phyloP scores from a whole-genome alignment of 208 protist genomes.

The Wallacemonas collosoma region DNA sequence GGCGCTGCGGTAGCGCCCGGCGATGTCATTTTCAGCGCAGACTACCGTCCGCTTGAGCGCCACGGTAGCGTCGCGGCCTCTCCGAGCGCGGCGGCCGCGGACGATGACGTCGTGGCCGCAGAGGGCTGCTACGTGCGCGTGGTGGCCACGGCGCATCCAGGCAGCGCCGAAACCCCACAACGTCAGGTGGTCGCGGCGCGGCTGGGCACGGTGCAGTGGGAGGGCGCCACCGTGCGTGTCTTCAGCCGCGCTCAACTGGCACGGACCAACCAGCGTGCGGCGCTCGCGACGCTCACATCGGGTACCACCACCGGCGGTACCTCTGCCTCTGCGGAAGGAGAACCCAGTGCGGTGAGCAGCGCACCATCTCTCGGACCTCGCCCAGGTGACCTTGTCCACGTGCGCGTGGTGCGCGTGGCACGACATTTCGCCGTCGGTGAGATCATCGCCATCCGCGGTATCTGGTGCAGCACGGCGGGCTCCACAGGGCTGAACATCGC shows the following conservation, averaged over 20 bases:
- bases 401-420: constrained; percentile 61
- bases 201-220: constrained; percentile 77
- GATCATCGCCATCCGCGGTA: constrained; percentile 70
- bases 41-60: not conserved
- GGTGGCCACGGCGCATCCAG: constrained; percentile 14
- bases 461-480: constrained; percentile 56
- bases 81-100: not conserved
- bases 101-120: constrained; percentile 36
- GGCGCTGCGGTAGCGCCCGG: constrained; percentile 45
- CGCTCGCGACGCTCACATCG: not conserved
- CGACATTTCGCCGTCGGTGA: constrained; percentile 64
- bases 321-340: constrained; percentile 9
- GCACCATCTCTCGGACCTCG: constrained; percentile 41
- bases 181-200: constrained; percentile 45
- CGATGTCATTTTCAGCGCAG: constrained; percentile 47
- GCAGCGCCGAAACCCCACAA: not conserved
- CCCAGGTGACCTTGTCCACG: constrained; percentile 56
- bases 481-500: constrained; percentile 7
- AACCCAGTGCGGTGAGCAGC: not conserved
- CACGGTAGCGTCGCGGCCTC: not conserved
- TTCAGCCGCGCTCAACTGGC: constrained; percentile 20
- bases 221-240: constrained; percentile 54
- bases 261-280: not conserved
- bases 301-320: constrained; percentile 1
- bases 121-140: constrained; percentile 60